Percentiles rank a stretch among this genome's conserved stretches.
These are phyloP conservation scores for Betula pendula DNA, from an alignment of 306 rosid species.

Conservation along the genomic window DNA sequence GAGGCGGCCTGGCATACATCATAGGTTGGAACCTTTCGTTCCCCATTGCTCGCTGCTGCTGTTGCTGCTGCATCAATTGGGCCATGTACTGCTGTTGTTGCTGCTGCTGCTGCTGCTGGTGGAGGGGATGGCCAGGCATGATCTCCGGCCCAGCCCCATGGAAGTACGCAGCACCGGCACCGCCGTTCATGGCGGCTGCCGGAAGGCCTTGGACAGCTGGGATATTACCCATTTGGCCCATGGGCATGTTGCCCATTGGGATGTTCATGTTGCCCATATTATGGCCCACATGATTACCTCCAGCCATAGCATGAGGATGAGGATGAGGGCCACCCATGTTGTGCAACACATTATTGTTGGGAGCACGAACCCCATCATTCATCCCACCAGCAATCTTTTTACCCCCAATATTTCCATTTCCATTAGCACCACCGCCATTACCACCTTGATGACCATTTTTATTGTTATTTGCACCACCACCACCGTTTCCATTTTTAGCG, in stretches of 20 bases:
- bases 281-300: conserved; percentile 40
- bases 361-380: conserved; percentile 35
- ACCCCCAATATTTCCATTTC: conserved; percentile 31
- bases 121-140: conserved; percentile 60
- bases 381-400: conserved; percentile 44
- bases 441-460: conserved; percentile 14
- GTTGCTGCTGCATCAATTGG: conserved; percentile 75
- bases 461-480: conserved; percentile 13
- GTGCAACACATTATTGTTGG: conserved; percentile 36
- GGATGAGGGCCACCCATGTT: conserved; percentile 48
- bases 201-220: conserved; percentile 81
- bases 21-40: conserved; percentile 79
- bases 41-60: conserved; percentile 62
- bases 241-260: conserved; percentile 47
- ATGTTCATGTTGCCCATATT: conserved; percentile 46
- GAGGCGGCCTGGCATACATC: conserved; percentile 61
- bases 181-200: conserved; percentile 42
- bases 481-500: conserved; percentile 28
- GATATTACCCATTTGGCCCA: conserved; percentile 54
- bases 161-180: conserved; percentile 35
- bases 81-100: conserved; percentile 56
- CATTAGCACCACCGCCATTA: conserved; percentile 31
- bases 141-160: conserved; percentile 50
- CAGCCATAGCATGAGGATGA: conserved; percentile 44
- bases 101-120: conserved; percentile 66